Evolutionary conservation across 305 asterid species (phyloP).

Genomic region (Fraxinus paxiana): DNA sequence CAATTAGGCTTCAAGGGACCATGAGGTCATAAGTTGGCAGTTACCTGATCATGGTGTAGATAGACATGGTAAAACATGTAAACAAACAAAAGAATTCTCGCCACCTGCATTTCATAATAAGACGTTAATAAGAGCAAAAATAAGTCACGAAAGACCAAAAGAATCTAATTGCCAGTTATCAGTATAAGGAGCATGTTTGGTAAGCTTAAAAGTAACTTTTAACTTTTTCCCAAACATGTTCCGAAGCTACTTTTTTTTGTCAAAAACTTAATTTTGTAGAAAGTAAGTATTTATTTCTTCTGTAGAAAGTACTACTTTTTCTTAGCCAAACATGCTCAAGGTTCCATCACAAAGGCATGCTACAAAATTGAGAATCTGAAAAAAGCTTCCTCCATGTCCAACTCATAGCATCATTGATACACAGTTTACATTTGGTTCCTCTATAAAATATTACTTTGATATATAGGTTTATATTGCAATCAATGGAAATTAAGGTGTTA

Average conservation of each 20-base stretch:
- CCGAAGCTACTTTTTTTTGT: background rate
- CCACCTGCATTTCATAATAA: conserved; percentile 65
- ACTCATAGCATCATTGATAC: background rate
- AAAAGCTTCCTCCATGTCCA: background rate
- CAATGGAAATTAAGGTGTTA: background rate
- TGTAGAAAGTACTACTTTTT: background rate
- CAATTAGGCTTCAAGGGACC: background rate
- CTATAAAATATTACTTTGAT: background rate
- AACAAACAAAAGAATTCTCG: conserved; percentile 78
- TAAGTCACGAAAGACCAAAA: background rate
- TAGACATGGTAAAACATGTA: conserved; percentile 86
- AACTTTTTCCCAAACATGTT: background rate
- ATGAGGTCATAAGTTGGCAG: conserved; percentile 1
- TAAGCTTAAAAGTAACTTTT: background rate
- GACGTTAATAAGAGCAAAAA: conserved; percentile 21
- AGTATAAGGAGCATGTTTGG: background rate
- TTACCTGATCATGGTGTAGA: conserved; percentile 75
- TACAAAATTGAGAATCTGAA: background rate
- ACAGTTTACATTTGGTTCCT: background rate
- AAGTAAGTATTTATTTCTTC: background rate
- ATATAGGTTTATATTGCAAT: background rate
- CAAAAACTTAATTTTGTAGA: background rate
- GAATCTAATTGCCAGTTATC: background rate
- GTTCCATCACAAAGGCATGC: background rate
- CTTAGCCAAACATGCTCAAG: background rate